Base-by-base conservation (phyloP, 305 asterid genomes). In the Caryopteris hybrid region DNA sequence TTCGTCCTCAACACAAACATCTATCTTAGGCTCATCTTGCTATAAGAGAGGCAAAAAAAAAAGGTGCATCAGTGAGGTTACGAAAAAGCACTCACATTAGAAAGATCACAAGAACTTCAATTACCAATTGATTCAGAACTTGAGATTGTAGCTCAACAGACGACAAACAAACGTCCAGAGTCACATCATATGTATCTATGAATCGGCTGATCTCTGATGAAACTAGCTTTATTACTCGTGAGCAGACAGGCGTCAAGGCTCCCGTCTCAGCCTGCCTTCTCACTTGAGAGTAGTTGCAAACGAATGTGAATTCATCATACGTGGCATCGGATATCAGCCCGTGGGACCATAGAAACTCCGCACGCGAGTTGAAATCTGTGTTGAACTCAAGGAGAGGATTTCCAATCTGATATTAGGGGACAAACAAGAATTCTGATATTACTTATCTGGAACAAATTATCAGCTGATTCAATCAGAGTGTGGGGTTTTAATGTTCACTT, bases 1-100 rank as follows among this genome's bases (percentile, higher is more conserved):
- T 75, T 90, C 91, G 20, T 87, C 91, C 74, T 81, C 89, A 2
- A 87, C 75, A 18, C 96, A 90, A 3, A 89, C 93, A 75, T 90
- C 85, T 60, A 83, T 70, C 62, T 72, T 76, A 12, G 79, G 76
- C 25, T 71, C 79, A 47, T 75, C 80, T 54, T 83, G 78, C 88
- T 83, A 21, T 33, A 39, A 36, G 7, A 11, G 16, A 21, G 31
- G 6, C 6, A 60, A 17, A 6, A 14, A 4, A 31, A 60, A 69
- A 53, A 20, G 2, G 34, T 22, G 48, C 12, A 34, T 36, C 6
- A 29, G 16, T 4, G 10, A 2, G 13, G 14, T 1, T 0, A 5
- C 12, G 11, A 10, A 10, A 29, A 53, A 27, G 43, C 31, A 14
- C 7, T 21, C 43, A 53, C 12, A 39, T 61, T 13, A 70, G 20